Evolutionary conservation across 176 grass and related monocot genomes (phyloP), one percentile per base, ranked within the genome.

Genomic region (Urochloa ruziziensis): DNA sequence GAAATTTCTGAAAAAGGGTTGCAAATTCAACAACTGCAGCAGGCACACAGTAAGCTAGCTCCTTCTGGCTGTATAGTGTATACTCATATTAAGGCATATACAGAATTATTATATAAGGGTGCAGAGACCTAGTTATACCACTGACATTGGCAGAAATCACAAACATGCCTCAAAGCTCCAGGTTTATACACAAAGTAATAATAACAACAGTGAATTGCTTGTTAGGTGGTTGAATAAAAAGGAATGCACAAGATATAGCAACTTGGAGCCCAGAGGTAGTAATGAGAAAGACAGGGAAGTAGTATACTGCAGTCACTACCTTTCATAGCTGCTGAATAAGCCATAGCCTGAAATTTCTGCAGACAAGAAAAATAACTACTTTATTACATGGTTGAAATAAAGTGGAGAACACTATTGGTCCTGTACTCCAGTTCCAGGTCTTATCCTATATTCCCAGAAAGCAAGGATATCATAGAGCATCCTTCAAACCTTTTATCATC

Each of bases 251-350:
- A 46, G 7, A 44, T 24, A 53, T 77, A 54, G 6, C 35, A 78
- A 54, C 23, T 64, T 19, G 21, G 12, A 39, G n/a, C 47, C 58
- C 27, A 53, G 19, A 25, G 40, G 42, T 59, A 73, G 54, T 33
- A 58, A 47, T 61, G 46, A 54, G 46, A 73, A 83, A 56, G 33
- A 77, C 36, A 47, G 74, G 6, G 37, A 57, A 62, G 40, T 58
- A 76, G 39, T 73, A 23, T 39, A 34, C 4, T 25, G 54, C 23
- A 74, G 69, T 37, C 11, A 33, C n/a, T 90, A 92, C 93, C 93
- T 94, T 92, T 92, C 87, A 83, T 90, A 70, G 79, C 75, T 83
- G 85, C 46, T 46, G 88, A 90, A 81, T 90, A 92, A 43, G 83
- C 78, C 85, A 81, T 83, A 83, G 85, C 79, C 79, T 84, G 65